Conservation (phyloP, 345 rosid genomes). For the Angophora floribunda region DNA sequence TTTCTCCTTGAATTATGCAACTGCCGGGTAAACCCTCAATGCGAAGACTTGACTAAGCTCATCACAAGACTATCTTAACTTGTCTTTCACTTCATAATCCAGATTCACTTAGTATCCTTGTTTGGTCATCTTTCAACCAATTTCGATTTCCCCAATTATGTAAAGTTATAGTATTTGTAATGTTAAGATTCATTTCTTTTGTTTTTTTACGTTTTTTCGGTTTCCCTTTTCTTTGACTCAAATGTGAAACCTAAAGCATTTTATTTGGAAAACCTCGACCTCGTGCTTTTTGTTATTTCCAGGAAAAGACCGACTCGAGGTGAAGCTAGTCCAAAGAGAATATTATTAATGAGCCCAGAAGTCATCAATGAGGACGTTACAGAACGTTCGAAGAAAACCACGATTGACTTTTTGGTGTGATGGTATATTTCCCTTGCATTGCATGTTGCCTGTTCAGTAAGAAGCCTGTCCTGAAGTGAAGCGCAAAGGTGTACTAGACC, state of each 20-base stretch:
- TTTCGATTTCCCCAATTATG: neutral
- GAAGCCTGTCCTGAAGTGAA: neutral
- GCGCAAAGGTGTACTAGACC: neutral
- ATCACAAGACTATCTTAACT: neutral
- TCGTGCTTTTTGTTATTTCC: neutral
- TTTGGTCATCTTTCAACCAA: neutral
- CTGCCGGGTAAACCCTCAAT: neutral
- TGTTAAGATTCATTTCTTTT: neutral
- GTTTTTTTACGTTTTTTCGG: neutral
- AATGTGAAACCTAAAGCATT: neutral
- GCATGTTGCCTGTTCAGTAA: neutral
- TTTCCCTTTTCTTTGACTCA: neutral
- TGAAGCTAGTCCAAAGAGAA: neutral
- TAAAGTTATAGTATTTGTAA: too few relatives aligned
- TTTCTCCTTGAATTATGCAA: neutral
- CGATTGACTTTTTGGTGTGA: neutral
- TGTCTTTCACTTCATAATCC: neutral
- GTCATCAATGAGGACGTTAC: neutral
- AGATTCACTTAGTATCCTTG: neutral
- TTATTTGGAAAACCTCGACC: neutral
- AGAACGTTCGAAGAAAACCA: neutral
- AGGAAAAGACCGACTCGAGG: neutral
- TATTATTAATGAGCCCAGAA: neutral
- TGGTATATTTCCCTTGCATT: neutral
- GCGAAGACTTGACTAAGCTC: neutral